phyloP scores from a whole-genome alignment of 352 stramenopile genomes.

The Chrysophaeum taylorii region DNA sequence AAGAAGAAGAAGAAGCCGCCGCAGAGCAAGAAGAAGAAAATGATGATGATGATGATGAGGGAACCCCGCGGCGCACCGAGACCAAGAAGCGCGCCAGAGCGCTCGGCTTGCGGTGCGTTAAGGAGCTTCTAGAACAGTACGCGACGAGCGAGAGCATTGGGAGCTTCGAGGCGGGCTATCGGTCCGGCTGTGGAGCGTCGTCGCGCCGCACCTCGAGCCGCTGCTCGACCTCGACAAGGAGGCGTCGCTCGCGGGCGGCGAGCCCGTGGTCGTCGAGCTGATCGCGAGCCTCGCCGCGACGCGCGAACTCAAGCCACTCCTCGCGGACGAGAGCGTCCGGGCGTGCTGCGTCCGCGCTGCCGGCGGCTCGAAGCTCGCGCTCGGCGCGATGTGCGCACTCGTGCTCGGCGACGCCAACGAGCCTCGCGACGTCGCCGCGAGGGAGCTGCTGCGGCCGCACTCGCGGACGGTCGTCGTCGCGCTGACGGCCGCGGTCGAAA shows the following conservation, averaged over 20 bases:
- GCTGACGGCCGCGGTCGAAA: no score
- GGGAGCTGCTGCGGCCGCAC: no score
- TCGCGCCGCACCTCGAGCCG: neutral
- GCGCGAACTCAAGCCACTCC: neutral
- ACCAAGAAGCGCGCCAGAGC: neutral
- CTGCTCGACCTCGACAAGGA: neutral
- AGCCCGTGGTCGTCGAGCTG: neutral
- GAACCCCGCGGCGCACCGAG: neutral
- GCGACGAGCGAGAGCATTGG: neutral
- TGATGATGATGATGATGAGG: neutral
- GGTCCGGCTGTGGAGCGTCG: neutral
- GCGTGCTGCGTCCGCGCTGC: neutral
- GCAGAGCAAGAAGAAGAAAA: neutral
- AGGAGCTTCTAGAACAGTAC: constrained; percentile 1
- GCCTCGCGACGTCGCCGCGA: no score
- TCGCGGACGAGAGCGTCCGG: neutral
- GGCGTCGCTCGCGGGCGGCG: neutral
- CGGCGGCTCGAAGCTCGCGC: neutral
- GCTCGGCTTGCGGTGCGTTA: neutral
- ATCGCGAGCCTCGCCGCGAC: neutral
- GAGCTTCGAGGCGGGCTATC: neutral
- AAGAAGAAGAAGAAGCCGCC: neutral
- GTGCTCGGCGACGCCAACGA: neutral
- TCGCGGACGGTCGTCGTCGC: no score
- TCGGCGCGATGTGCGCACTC: neutral